phyloP scores from a whole-genome alignment of 1,139 yeast genomes.

The Candida buenavistaensis region DNA sequence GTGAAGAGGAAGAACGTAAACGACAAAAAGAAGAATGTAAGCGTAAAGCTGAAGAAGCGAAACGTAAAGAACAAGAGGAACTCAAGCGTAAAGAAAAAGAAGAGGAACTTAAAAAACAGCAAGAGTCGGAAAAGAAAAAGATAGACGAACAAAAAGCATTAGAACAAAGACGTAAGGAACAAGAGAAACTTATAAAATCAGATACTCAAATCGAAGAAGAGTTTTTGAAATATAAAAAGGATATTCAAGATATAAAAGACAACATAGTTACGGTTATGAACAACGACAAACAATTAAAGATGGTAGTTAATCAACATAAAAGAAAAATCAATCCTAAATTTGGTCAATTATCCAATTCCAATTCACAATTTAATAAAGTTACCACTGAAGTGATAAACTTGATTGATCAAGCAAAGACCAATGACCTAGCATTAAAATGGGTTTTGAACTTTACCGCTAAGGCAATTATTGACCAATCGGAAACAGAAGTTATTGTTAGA shows the following conservation, averaged over 20 bases:
- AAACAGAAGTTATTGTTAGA: constrained; percentile 82
- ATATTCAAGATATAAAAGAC: constrained; percentile 59
- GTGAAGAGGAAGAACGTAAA: constrained; percentile 11
- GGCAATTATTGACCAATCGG: constrained; percentile 87
- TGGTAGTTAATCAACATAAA: constrained; percentile 46
- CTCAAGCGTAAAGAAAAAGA: constrained; percentile 17
- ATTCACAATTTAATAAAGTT: constrained; percentile 54
- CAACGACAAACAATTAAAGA: constrained; percentile 42
- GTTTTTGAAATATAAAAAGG: constrained; percentile 53
- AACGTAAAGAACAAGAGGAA: constrained; percentile 14
- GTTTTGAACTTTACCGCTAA: constrained; percentile 80
- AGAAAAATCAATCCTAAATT: constrained; percentile 83
- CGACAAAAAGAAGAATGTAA: constrained; percentile 16
- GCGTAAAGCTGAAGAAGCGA: constrained; percentile 15
- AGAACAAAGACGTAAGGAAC: constrained; percentile 14
- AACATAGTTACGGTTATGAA: constrained; percentile 53
- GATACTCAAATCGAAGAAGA: constrained; percentile 41
- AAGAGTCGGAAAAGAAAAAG: constrained; percentile 14
- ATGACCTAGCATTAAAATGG: constrained; percentile 63
- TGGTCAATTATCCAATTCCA: constrained; percentile 84
- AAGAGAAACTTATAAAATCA: constrained; percentile 30
- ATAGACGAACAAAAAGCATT: constrained; percentile 14
- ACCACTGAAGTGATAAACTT: constrained; percentile 50
- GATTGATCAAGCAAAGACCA: constrained; percentile 44
- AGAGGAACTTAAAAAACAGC: constrained; percentile 12